Base-by-base conservation (phyloP, 495 filamentous ascomycete genomes). In the Xylaria longipes region DNA sequence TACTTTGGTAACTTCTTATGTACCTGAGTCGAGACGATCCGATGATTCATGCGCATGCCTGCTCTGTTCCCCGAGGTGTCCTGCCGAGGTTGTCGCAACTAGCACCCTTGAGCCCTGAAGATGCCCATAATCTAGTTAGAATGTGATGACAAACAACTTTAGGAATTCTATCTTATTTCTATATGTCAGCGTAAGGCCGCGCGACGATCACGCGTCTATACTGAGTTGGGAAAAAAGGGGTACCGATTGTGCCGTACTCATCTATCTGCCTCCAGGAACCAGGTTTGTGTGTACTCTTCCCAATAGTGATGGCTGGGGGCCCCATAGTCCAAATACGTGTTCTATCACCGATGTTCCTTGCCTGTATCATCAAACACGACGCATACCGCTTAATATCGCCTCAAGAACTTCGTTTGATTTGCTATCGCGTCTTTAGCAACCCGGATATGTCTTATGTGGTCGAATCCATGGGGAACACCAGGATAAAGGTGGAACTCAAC, bases 401-500 rank as follows among this genome's bases (percentile, higher is more conserved):
- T 50, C 20, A 70, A 9, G 45, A 70, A 70, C 25, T 50, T 62
- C 5, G 39, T 50, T 25, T 64, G 31, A 25, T 2, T 29, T 3
- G 45, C 31, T 31, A 52, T 20, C 31, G 46, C 46, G 22, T 31
- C 45, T 56, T 64, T 29, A 12, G 41, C 56, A 41, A 63, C 57
- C 14, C 20, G 31, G 1, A 62, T 17, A 4, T 62, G 33, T n/a
- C 41, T 39, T 2, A 35, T 14, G 6, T 43, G 22, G 39, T 87
- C 84, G 71, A 84, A 88, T 0, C 76, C 83, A 77, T 88, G 86
- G 45, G 80, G 83, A 12, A 81, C 78, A 0, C 87, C 87, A 0
- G 82, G 78, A 75, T 84, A 88, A 39, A 88, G 74, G 74, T 87
- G 85, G 29, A 88, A 76, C 72, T 89, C 86, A 1, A 83, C 80